Evolutionary conservation across 2,329 filamentous ascomycete genomes (phyloP), one percentile per base, ranked within the genome.

Genomic region (Pseudogymnoascus sp.): DNA sequence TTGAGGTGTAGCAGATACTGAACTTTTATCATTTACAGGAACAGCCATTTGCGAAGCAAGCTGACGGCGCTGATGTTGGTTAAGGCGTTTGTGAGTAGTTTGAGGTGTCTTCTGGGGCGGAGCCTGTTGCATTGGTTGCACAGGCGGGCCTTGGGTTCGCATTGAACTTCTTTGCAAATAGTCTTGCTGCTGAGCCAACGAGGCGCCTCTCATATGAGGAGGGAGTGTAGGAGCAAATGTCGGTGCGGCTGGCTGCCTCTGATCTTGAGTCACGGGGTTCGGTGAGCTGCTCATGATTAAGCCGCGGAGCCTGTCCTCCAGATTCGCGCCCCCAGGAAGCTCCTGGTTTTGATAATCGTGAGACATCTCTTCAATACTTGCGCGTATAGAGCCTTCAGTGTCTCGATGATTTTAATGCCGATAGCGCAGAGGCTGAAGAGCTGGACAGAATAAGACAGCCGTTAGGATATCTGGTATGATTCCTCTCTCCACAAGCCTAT

Each of bases 231-330:
- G 59, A 27, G 31, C 13, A 31, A 58, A 61, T 59, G 45, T 45
- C 59, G 59, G 60, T 63, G 64, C 21, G 63, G 40, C 48, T 60
- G 63, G 39, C 25, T 33, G 29, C 10, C 52, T 18, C 29, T 48
- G 33, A 2, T 33, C 29, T 61, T 63, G 48, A 61, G 25, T 65
- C 31, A 72, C 68, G 61, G 66, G 64, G 63, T 69, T 62, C 63
- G 71, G 72, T 58, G 76, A 74, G 69, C 84, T 83, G 65, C 76
- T 79, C 59, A 88, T 75, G 31, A 86, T 86, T 72, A 89, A 79
- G 63, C 75, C 78, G 52, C 84, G 80, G 39, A 88, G 73, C 60
- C 80, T 82, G 59, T 81, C 77, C 69, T 88, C 85, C 6, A 87
- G 74, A 39, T 67, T 52, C 0, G 45, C 62, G 45, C 62, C 63